A percentile compares a stretch with the other conserved stretches of the same genome.
Conservation (phyloP, 2,329 filamentous ascomycete genomes). For the Colletotrichum destructivum region DNA sequence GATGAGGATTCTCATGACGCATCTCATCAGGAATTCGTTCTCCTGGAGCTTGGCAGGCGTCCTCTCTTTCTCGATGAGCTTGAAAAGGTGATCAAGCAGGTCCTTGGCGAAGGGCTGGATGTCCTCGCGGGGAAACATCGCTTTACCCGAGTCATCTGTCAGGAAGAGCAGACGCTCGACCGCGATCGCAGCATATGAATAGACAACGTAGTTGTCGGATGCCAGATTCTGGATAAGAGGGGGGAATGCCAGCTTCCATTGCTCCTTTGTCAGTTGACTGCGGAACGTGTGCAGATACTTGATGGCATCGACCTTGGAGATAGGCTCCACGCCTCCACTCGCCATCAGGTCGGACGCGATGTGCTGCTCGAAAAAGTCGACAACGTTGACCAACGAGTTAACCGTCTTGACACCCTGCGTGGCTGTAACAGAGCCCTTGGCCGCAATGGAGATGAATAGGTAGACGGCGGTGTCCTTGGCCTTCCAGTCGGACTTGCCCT, state of each 20-base stretch:
- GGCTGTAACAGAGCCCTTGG: slow-evolving; percentile 89
- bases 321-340: slow-evolving; percentile 79
- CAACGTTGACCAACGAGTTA: slow-evolving; percentile 88
- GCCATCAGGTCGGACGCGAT: slow-evolving; percentile 89
- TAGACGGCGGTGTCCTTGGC: slow-evolving; percentile 99
- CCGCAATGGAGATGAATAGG: slow-evolving; percentile 93
- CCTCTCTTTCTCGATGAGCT: slow-evolving; percentile 87
- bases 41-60: slow-evolving; percentile 95
- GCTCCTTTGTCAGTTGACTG: slow-evolving; percentile 90
- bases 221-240: slow-evolving; percentile 92
- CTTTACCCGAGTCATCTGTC: slow-evolving; percentile 80
- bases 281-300: slow-evolving; percentile 98
- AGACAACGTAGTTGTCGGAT: slow-evolving; percentile 94
- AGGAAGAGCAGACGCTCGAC: slow-evolving; percentile 94
- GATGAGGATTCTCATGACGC: slow-evolving; percentile 96
- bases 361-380: slow-evolving; percentile 95
- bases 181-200: slow-evolving; percentile 96
- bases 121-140: slow-evolving; percentile 84
- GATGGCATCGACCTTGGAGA: slow-evolving; percentile 97
- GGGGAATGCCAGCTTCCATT: slow-evolving; percentile 92
- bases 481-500: slow-evolving; percentile 90
- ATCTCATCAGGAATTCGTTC: slow-evolving; percentile 99
- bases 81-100: slow-evolving; percentile 90
- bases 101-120: slow-evolving; percentile 89
- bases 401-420: slow-evolving; percentile 92